Conservation (phyloP, 345 rosid genomes). For the Gossypium ekmanianum region DNA sequence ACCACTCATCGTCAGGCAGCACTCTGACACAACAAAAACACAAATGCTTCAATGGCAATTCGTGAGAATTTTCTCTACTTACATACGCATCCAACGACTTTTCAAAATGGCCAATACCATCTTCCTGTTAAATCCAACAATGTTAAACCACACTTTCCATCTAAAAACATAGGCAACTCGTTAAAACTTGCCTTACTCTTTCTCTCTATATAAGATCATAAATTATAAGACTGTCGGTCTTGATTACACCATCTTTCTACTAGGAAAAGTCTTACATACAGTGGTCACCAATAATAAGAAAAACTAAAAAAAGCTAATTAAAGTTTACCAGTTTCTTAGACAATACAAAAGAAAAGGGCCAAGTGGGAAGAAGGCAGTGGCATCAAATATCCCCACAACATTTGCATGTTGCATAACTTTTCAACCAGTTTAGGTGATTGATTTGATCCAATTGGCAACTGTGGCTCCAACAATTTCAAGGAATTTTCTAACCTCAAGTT, state of each 20-base stretch:
- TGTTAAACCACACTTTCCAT: no score
- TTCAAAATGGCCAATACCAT: background rate
- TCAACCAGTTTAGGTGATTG: background rate
- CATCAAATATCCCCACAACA: background rate
- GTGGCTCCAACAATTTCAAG: background rate
- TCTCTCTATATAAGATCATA: background rate
- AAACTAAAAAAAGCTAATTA: background rate
- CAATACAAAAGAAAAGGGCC: background rate
- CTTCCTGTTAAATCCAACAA: background rate
- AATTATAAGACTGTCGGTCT: background rate
- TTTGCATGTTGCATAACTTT: background rate
- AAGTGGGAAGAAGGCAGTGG: background rate
- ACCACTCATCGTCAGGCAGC: constrained; percentile 92
- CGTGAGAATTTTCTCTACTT: background rate
- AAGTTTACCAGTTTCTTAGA: background rate
- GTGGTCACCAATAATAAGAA: background rate
- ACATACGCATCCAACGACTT: background rate
- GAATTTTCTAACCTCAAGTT: background rate
- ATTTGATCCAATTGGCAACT: background rate
- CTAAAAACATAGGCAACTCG: background rate
- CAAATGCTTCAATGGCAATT: background rate
- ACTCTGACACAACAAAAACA: constrained; percentile 40
- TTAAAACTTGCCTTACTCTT: background rate
- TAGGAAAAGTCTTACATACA: background rate
- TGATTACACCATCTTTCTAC: background rate